A percentile compares a stretch with the other conserved stretches of the same genome.
phyloP scores from a whole-genome alignment of 148 eudicot genomes.

The Cornus controversa region DNA sequence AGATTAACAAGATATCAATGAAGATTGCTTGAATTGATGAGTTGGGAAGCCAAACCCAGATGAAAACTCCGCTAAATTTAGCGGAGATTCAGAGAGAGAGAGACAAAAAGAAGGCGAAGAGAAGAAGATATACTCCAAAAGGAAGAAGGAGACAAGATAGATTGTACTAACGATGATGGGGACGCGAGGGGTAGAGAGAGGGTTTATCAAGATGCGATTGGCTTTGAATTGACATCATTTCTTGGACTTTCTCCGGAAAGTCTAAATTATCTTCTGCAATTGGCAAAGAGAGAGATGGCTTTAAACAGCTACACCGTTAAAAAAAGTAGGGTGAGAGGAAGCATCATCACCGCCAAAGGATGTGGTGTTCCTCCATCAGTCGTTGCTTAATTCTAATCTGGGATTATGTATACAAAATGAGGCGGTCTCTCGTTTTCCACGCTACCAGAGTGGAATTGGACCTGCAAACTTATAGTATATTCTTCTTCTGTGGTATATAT shows the following conservation, averaged over 20 bases:
- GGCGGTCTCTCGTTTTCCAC: no score
- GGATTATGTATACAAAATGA: no score
- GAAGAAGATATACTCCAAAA: background rate
- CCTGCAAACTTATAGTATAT: no score
- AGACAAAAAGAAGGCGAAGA: background rate
- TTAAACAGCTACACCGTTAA: background rate
- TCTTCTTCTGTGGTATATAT: no score
- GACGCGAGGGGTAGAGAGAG: slow-evolving; percentile 7
- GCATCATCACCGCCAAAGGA: no score
- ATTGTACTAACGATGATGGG: slow-evolving; percentile 1
- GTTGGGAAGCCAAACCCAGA: background rate
- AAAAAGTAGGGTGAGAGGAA: background rate
- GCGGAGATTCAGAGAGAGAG: slow-evolving; percentile 18
- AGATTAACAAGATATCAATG: background rate
- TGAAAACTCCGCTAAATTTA: background rate
- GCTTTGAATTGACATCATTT: slow-evolving; percentile 3
- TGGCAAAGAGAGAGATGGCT: background rate
- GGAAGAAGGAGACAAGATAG: background rate
- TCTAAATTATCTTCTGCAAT: background rate
- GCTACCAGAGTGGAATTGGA: no score
- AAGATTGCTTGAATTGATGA: background rate
- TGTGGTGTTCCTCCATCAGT: no score
- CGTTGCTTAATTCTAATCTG: no score
- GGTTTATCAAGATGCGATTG: background rate
- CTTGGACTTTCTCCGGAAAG: background rate